These are phyloP conservation scores for Effrenium voratum DNA, from an alignment of 73 alveolate species.

Conservation along the genomic window DNA sequence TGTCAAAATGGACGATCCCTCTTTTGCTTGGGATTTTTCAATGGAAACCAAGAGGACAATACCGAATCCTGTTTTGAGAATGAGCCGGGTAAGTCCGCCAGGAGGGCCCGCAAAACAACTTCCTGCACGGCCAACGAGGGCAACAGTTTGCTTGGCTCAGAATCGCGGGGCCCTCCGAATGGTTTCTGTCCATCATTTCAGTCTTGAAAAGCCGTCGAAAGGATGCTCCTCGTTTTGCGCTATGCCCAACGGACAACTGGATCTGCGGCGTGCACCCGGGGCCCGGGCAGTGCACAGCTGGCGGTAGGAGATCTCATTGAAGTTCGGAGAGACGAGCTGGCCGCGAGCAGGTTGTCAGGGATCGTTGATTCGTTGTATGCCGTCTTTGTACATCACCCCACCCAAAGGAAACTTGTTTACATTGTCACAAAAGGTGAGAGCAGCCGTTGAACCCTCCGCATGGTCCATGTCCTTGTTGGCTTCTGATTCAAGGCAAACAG, in stretches of 20 bases:
- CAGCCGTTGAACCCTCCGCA: no score
- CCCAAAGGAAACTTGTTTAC: not conserved
- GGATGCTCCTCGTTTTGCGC: not conserved
- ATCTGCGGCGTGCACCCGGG: not conserved
- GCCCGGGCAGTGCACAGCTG: constrained; percentile 83
- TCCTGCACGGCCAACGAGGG: not conserved
- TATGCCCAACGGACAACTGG: no score
- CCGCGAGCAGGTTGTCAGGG: no score
- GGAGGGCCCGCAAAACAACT: no score
- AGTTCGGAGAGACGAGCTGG: constrained; percentile 85
- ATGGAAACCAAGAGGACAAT: not conserved
- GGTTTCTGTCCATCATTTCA: no score
- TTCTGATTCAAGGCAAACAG: no score
- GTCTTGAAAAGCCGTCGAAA: not conserved
- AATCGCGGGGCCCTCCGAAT: no score
- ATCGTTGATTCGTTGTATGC: no score
- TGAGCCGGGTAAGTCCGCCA: not conserved
- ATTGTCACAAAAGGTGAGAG: no score
- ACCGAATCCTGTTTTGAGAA: not conserved
- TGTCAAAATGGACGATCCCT: not conserved
- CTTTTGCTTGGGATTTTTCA: not conserved
- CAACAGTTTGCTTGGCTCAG: not conserved
- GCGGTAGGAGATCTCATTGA: constrained; percentile 82
- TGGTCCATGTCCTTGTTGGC: no score
- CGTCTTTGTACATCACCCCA: not conserved